Evolutionary conservation across 75 land plant genomes (phyloP).

Genomic region (Selaginella moellendorffii): DNA sequence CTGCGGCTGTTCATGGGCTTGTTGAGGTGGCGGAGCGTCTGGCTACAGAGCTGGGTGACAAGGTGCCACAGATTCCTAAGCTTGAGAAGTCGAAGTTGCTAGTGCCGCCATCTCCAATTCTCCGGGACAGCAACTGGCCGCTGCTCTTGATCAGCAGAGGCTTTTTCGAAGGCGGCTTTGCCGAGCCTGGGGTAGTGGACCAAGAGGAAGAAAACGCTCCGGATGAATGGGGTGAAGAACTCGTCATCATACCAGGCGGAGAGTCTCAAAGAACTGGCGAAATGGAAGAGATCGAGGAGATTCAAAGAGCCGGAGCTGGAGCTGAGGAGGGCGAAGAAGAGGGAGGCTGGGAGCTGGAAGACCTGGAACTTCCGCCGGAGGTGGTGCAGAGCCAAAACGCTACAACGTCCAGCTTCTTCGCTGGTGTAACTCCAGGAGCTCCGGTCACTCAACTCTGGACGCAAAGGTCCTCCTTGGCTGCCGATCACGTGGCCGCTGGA

Average conservation of each 20-base stretch:
- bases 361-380: conserved; percentile 48
- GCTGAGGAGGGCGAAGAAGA: conserved; percentile 36
- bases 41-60: conserved; percentile 36
- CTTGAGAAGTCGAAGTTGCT: conserved; percentile 35
- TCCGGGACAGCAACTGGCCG: conserved; percentile 54
- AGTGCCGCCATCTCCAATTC: conserved; percentile 41
- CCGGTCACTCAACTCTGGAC: too few species aligned
- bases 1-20: conserved; percentile 54
- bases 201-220: conserved; percentile 35
- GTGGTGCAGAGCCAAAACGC: conserved; percentile 13
- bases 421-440: conserved; percentile 39
- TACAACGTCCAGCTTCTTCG: too few species aligned
- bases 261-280: conserved; percentile 19
- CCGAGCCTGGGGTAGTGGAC: conserved; percentile 18
- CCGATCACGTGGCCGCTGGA: conserved; percentile 61
- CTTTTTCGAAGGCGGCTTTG: conserved; percentile 56
- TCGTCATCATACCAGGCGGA: conserved; percentile 31
- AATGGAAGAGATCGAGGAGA: conserved; percentile 25
- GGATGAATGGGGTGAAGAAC: conserved; percentile 56
- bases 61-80: conserved; percentile 38
- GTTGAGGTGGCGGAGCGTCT: conserved; percentile 41
- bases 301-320: too few species aligned
- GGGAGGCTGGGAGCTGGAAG: conserved; percentile 59
- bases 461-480: conserved; percentile 52
- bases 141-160: conserved; percentile 50